These are phyloP conservation scores for Schizophyllum amplum DNA, from an alignment of 1,284 basidiomycete species.

Conservation along the genomic window DNA sequence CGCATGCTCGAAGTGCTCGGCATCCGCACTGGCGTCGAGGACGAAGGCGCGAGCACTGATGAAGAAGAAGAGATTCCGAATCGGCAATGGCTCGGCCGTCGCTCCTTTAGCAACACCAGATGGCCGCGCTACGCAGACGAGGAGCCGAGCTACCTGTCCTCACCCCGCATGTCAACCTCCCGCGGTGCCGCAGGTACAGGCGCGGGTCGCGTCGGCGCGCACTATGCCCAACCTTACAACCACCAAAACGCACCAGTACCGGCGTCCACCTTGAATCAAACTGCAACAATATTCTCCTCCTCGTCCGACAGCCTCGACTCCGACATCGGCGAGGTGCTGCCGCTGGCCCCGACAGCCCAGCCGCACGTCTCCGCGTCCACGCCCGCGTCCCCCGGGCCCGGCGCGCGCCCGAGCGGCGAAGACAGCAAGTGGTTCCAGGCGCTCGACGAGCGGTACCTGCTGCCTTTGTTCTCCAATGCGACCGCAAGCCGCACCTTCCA, in stretches of 20 bases:
- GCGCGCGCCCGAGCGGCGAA: conserved; percentile 26
- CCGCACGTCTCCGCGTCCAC: conserved; percentile 13
- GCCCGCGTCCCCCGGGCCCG: conserved; percentile 9
- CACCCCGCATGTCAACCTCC: conserved; percentile 25
- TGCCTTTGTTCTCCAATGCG: conserved; percentile 93
- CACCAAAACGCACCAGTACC: conserved; percentile 48
- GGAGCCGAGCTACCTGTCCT: conserved; percentile 27
- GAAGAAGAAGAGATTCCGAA: conserved; percentile 60
- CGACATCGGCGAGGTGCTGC: conserved; percentile 70
- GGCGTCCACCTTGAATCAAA: conserved; percentile 18
- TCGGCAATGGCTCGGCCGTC: conserved; percentile 17
- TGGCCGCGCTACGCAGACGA: conserved; percentile 43
- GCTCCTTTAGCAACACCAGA: conserved; percentile 17
- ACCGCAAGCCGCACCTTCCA: conserved; percentile 86
- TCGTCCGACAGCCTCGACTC: conserved; percentile 72
- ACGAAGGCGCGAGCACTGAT: conserved; percentile 76
- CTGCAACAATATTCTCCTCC: conserved; percentile 21
- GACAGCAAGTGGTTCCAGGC: conserved; percentile 94
- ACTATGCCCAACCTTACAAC: conserved; percentile 36
- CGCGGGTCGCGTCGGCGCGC: too few species aligned
- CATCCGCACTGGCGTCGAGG: conserved; percentile 92
- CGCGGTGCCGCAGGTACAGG: too few species aligned
- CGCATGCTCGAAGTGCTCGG: conserved; percentile 98
- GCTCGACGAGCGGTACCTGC: conserved; percentile 88
- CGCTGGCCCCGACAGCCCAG: conserved; percentile 46